Base-by-base conservation (phyloP, 495 filamentous ascomycete genomes). In the Talaromyces wortmannii region DNA sequence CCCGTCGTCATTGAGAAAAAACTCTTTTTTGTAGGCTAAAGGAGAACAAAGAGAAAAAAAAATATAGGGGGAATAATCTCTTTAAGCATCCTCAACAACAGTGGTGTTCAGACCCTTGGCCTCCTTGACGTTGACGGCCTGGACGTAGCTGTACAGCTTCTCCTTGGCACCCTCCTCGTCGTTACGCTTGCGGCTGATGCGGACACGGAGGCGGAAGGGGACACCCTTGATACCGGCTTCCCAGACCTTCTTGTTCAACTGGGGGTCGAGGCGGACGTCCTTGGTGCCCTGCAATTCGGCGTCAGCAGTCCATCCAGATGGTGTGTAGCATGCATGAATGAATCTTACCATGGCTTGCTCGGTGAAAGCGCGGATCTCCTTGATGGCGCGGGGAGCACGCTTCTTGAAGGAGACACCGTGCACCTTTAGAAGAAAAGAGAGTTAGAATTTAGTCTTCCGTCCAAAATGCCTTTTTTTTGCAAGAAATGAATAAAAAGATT, bases 221-320 rank as follows among this genome's bases (percentile, higher is more conserved):
- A 96, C 91, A 68, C 95, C 95, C 85, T 97, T 97, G 79, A 99
- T 85, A 74, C 94, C 94, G 70, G 88, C 82, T 77, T 99, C 95
- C 94, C 94, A 99, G 77, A 99, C 92, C 83, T 99, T 97, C 88
- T 99, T 99, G 86, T 99, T 99, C 61, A 99, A 80, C 74, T 90
- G 88, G 61, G 94, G 94, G 81, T 97, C 94, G 70, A 99, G 76
- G 62, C 94, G 94, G 79, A 99, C 94, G 73, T 99, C 94, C 68
- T 84, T 78, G 75, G 94, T 99, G 72, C 94, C 94, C 94, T 98
- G 36, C 31, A 18, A 31, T 2, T 23, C 1, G 1, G 13, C 30
- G 47, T 31, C 45, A 31, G 7, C 18, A 51, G 42, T 57, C n/a
- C 48, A 44, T 52, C 45, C 51, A 15, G 18, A 13, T 36, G 18